Base-by-base conservation (phyloP, 805 yeast species). In the Kuraishia hungarica region DNA sequence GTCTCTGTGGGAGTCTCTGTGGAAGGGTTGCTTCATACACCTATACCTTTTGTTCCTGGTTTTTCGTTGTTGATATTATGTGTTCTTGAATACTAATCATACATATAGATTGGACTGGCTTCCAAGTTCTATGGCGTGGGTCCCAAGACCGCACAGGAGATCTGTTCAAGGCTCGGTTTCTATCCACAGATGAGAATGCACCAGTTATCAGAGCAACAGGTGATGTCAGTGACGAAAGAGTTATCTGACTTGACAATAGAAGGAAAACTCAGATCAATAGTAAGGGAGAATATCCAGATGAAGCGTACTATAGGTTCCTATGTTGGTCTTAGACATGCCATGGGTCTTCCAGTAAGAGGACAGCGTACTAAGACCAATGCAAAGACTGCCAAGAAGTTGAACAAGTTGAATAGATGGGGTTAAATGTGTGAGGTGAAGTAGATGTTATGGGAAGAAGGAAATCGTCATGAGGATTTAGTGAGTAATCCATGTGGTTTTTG, bases 111-210 rank as follows among this genome's bases (percentile, higher is more conserved):
- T 59, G 98, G 96, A 3, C 76, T 94, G 59, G 84, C 92, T 23
- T 79, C 86, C 55, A 85, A 84, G 59, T 86, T 94, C 60, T 92
- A 88, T 67, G 99, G 98, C 29, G 75, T 94, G 48, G 97, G 98
- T n/a, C 70, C 73, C 51, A 69, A 73, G 54, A 82, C 87, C 10
- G 93, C 97, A 1, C 81, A 80, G 59, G 75, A 77, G 63, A 76
- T 94, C 54, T 91, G 97, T 68, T 84, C 97, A 47, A 89, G 84
- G 66, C 81, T 93, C 22, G 97, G 97, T 11, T 80, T 94, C 57
- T 93, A 92, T 66, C 98, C 98, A 51, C 77, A 80, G 67, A 92
- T 93, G 96, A 83, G 96, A 72, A 86, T 92, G 88, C 94, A 89
- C 68, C 96, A 94, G 71, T 79, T 94, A 46, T 76, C 87, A 28